phyloP scores from a whole-genome alignment of 2,329 filamentous ascomycete species.

The Cadophora gregata region DNA sequence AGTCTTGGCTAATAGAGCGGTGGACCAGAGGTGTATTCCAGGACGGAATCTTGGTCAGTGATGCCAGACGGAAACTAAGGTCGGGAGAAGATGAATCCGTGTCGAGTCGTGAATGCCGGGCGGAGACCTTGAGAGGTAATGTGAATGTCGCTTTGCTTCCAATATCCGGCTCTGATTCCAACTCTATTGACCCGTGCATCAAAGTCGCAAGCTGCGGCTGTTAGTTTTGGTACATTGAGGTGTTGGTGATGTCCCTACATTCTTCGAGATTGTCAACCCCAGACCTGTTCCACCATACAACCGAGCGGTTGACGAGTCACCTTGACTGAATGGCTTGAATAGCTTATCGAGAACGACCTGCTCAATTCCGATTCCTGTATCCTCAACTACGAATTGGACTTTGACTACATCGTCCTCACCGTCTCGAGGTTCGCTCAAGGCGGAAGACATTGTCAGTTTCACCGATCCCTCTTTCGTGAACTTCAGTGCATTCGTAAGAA shows the following conservation, averaged over 20 bases:
- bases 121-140: constrained; percentile 34
- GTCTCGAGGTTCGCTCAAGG: background rate
- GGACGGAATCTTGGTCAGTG: constrained; percentile 11
- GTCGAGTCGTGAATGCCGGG: constrained; percentile 15
- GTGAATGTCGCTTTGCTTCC: constrained; percentile 38
- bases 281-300: constrained; percentile 80
- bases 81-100: constrained; percentile 17
- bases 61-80: constrained; percentile 18
- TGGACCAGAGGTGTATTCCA: constrained; percentile 24
- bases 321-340: constrained; percentile 82
- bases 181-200: constrained; percentile 35
- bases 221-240: background rate
- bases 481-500: constrained; percentile 82
- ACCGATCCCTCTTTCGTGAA: constrained; percentile 74
- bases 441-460: constrained; percentile 52
- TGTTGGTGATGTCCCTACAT: constrained; percentile 26
- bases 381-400: constrained; percentile 71
- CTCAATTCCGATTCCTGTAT: constrained; percentile 76
- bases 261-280: constrained; percentile 73
- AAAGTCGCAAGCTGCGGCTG: constrained; percentile 34
- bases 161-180: constrained; percentile 27
- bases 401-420: constrained; percentile 53
- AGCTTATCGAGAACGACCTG: constrained; percentile 73
- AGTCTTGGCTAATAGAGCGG: constrained; percentile 24
- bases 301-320: constrained; percentile 76